Evolutionary conservation across 306 rosid species (phyloP).

Genomic region (Ormosia semicastrata): DNA sequence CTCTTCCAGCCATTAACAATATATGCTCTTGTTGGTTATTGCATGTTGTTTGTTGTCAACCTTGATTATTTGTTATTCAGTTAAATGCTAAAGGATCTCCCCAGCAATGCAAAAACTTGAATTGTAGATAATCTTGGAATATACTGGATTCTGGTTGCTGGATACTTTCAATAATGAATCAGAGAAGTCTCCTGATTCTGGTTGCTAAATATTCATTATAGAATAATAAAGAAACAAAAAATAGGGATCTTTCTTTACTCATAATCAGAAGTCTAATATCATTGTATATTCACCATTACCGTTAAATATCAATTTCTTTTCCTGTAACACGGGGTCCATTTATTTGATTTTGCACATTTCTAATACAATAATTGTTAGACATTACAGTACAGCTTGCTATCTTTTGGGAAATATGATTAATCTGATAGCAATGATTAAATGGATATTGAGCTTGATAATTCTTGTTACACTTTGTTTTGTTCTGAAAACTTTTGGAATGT

Average conservation of each 20-base stretch:
- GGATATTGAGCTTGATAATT: neutral
- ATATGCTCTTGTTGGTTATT: slow-evolving; percentile 10
- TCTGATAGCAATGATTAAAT: neutral
- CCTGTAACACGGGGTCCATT: neutral
- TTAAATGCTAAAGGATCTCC: neutral
- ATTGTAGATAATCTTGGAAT: slow-evolving; percentile 3
- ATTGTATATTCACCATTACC: neutral
- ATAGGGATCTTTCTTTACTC: neutral
- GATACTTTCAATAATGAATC: slow-evolving; percentile 1
- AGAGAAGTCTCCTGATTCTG: neutral
- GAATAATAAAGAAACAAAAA: neutral
- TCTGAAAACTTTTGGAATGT: neutral
- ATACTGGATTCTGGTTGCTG: neutral
- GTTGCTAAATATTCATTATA: neutral
- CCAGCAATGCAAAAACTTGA: neutral
- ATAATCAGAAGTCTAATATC: neutral
- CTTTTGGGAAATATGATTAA: neutral
- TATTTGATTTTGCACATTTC: slow-evolving; percentile 20
- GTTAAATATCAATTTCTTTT: neutral
- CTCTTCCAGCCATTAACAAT: slow-evolving; percentile 8
- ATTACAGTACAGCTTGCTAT: neutral
- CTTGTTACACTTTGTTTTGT: slow-evolving; percentile 9
- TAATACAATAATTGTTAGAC: neutral
- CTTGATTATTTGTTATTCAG: neutral
- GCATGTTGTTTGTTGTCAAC: slow-evolving; percentile 15